Conservation (phyloP, 148 eudicot species). For the Chenopodium suecicum region DNA sequence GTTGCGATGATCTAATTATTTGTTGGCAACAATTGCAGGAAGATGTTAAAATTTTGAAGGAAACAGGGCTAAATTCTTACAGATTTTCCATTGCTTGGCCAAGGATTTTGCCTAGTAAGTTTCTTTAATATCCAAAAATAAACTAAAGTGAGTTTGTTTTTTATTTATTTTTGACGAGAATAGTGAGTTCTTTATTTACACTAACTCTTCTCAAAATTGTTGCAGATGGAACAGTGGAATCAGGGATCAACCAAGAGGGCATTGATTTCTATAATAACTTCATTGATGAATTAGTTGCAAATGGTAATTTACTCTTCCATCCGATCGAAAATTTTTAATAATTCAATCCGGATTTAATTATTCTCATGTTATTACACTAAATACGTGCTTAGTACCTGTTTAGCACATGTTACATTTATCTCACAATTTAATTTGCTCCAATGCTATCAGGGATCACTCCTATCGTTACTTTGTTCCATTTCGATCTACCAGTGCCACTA, state of each 20-base stretch:
- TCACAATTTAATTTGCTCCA: not conserved
- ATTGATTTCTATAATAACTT: slow-evolving; percentile 31
- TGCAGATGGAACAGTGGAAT: slow-evolving; percentile 15
- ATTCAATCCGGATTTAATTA: not conserved
- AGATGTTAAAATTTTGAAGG: not conserved
- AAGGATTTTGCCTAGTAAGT: slow-evolving; percentile 2
- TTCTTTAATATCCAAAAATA: not conserved
- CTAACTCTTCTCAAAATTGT: not conserved
- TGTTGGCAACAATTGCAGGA: not conserved
- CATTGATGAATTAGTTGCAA: slow-evolving; percentile 15
- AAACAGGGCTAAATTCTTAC: not conserved
- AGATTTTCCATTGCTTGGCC: slow-evolving; percentile 9
- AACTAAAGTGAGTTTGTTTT: not conserved
- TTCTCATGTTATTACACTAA: not conserved
- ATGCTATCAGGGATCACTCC: slow-evolving; percentile 25
- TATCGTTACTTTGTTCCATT: slow-evolving; percentile 28
- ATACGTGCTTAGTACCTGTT: too few species aligned
- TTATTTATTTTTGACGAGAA: not conserved
- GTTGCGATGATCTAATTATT: not conserved
- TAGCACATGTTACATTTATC: not conserved
- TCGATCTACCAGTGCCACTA: slow-evolving; percentile 24
- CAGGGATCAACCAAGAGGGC: slow-evolving; percentile 24
- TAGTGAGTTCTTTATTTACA: not conserved
- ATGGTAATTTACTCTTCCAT: not conserved
- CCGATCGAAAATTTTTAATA: too few species aligned